phyloP scores from a whole-genome alignment of 2,329 filamentous ascomycete species.

The Atkinsonella hypoxylon region DNA sequence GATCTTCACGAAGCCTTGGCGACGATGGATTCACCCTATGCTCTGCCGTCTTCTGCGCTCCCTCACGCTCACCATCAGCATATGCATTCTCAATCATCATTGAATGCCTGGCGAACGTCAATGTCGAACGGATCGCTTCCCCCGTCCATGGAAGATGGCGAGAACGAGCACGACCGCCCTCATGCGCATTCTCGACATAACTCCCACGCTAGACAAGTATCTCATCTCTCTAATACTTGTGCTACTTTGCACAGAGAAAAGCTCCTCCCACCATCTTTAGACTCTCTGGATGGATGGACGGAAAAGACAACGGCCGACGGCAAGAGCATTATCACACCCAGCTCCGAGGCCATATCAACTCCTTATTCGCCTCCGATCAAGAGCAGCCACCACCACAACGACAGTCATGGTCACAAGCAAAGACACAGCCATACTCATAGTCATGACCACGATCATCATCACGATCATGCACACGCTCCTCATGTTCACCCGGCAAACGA shows the following conservation, averaged over 20 bases:
- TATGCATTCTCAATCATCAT: slow-evolving; percentile 26
- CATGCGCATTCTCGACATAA: slow-evolving; percentile 17
- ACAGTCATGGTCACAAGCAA: slow-evolving; percentile 12
- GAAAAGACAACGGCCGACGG: slow-evolving; percentile 28
- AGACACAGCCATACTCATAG: slow-evolving; percentile 18
- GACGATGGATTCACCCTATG: slow-evolving; percentile 39
- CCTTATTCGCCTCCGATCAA: slow-evolving; percentile 14
- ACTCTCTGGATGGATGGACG: slow-evolving; percentile 27
- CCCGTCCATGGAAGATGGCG: slow-evolving; percentile 19
- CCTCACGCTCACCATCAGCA: slow-evolving; percentile 34
- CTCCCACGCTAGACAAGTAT: slow-evolving; percentile 18
- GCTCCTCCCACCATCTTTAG: slow-evolving; percentile 19
- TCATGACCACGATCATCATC: slow-evolving; percentile 16
- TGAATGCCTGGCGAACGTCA: slow-evolving; percentile 26
- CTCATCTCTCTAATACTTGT: slow-evolving; percentile 20
- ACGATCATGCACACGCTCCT: slow-evolving; percentile 13
- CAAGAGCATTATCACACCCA: slow-evolving; percentile 26
- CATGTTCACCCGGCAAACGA: slow-evolving; percentile 20
- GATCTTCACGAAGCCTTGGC: neutral
- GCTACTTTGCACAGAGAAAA: slow-evolving; percentile 19
- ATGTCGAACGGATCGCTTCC: slow-evolving; percentile 22
- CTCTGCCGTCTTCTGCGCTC: slow-evolving; percentile 38
- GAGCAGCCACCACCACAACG: slow-evolving; percentile 13
- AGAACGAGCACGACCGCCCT: slow-evolving; percentile 16
- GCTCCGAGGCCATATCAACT: slow-evolving; percentile 15